Percentiles rank a stretch among this genome's conserved stretches.
Conservation (phyloP, 2,329 filamentous ascomycete species). For the Sarocladium brachiariae region DNA sequence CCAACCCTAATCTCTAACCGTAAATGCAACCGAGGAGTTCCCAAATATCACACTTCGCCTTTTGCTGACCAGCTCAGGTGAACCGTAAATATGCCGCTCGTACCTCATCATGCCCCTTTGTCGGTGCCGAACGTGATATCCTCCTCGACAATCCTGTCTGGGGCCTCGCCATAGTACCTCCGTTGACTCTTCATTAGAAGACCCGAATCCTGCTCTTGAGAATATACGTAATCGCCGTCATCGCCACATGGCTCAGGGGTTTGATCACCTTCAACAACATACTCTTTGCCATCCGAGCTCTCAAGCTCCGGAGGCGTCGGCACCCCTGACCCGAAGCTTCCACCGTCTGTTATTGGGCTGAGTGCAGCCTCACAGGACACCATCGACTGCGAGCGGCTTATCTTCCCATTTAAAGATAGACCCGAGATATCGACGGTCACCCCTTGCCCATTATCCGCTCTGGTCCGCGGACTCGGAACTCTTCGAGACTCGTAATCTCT, state of each 20-base stretch:
- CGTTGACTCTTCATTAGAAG: constrained; percentile 29
- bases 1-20: neutral
- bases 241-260: constrained; percentile 14
- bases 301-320: constrained; percentile 32
- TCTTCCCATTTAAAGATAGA: constrained; percentile 7
- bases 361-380: constrained; percentile 29
- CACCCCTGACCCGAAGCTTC: constrained; percentile 26
- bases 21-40: too few relatives aligned
- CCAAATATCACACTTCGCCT: too few relatives aligned
- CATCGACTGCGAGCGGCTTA: constrained; percentile 22
- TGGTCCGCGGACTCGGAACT: constrained; percentile 14
- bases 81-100: neutral
- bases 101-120: constrained; percentile 16
- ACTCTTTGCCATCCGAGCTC: constrained; percentile 21
- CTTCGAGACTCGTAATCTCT: constrained; percentile 22
- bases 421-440: constrained; percentile 10
- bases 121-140: constrained; percentile 20
- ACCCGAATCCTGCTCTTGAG: constrained; percentile 23
- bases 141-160: constrained; percentile 31
- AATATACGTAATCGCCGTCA: constrained; percentile 24
- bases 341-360: constrained; percentile 30
- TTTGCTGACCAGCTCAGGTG: neutral
- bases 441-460: neutral
- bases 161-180: constrained; percentile 26
- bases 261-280: constrained; percentile 9